Evolutionary conservation across 495 filamentous ascomycete genomes (phyloP).

Genomic region (Aspergillus olivimuriae): DNA sequence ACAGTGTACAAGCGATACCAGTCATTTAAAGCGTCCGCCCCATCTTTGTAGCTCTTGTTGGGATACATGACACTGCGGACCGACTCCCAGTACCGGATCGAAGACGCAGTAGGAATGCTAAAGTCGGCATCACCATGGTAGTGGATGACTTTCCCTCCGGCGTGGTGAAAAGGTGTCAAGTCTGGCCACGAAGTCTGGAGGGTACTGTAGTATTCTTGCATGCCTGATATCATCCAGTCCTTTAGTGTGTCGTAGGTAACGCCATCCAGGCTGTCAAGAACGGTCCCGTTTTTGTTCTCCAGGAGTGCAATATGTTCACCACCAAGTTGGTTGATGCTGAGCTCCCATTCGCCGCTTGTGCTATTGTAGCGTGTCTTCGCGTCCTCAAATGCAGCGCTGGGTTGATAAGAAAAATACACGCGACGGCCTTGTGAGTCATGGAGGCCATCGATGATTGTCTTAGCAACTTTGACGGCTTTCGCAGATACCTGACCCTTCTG

Average conservation of each 20-base stretch:
- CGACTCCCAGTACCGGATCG: constrained; percentile 45
- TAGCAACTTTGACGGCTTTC: constrained; percentile 23
- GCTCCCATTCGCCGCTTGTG: constrained; percentile 14
- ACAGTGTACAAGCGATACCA: constrained; percentile 48
- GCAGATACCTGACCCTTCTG: constrained; percentile 27
- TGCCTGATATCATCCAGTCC: constrained; percentile 36
- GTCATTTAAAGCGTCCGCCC: constrained; percentile 35
- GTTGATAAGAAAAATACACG: constrained; percentile 29
- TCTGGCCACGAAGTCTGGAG: constrained; percentile 38
- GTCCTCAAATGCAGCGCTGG: constrained; percentile 23
- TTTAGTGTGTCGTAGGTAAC: constrained; percentile 45
- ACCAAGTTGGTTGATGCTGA: constrained; percentile 17
- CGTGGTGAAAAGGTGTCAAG: constrained; percentile 30
- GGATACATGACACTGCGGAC: constrained; percentile 46
- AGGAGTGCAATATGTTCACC: constrained; percentile 23
- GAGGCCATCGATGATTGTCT: constrained; percentile 27
- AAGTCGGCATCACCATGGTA: constrained; percentile 49
- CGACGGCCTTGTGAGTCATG: constrained; percentile 26
- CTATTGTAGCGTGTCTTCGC: constrained; percentile 18
- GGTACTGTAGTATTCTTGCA: constrained; percentile 22
- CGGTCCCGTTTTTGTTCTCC: constrained; percentile 19
- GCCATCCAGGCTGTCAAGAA: constrained; percentile 26
- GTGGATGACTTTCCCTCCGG: constrained; percentile 44
- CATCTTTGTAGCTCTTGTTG: constrained; percentile 21
- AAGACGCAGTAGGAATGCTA: constrained; percentile 41